Evolutionary conservation across 164 flowering plant species (phyloP).

Genomic region (Kalanchoe fedtschenkoi): DNA sequence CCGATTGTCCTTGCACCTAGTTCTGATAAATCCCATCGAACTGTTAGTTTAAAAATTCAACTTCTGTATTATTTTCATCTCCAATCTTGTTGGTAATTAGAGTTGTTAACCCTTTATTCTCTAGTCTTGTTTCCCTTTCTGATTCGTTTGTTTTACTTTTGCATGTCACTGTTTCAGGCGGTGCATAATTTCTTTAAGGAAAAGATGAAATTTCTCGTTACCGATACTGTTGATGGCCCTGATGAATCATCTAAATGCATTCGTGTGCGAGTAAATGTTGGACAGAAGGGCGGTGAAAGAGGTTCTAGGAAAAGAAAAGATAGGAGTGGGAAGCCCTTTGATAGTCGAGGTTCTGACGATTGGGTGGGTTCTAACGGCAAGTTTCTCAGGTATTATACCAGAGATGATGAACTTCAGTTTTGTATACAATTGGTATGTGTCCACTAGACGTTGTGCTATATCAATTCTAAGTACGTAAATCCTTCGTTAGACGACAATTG

Average conservation of each 20-base stretch:
- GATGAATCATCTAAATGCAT: constrained; percentile 69
- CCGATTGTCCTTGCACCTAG: constrained; percentile 72
- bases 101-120: not conserved
- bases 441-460: not conserved
- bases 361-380: constrained; percentile 77
- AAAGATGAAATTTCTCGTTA: constrained; percentile 73
- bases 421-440: not conserved
- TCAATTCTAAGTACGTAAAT: not conserved
- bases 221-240: constrained; percentile 87
- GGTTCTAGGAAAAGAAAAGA: constrained; percentile 68
- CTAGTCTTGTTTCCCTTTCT: too few species aligned
- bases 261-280: constrained; percentile 59
- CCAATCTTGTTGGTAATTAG: not conserved
- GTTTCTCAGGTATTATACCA: constrained; percentile 60
- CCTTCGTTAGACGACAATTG: too few species aligned
- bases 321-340: constrained; percentile 65
- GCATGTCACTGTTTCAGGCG: constrained; percentile 36
- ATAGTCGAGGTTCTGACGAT: constrained; percentile 75
- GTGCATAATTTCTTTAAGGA: constrained; percentile 81
- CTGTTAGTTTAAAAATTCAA: constrained; percentile 39
- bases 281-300: constrained; percentile 25
- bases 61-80: not conserved
- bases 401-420: not conserved
- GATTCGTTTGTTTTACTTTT: not conserved
- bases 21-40: constrained; percentile 74